A percentile compares a stretch with the other conserved stretches of the same genome.
Conservation (phyloP, 2,329 filamentous ascomycete species). For the Phyllosticta citribraziliensis region DNA sequence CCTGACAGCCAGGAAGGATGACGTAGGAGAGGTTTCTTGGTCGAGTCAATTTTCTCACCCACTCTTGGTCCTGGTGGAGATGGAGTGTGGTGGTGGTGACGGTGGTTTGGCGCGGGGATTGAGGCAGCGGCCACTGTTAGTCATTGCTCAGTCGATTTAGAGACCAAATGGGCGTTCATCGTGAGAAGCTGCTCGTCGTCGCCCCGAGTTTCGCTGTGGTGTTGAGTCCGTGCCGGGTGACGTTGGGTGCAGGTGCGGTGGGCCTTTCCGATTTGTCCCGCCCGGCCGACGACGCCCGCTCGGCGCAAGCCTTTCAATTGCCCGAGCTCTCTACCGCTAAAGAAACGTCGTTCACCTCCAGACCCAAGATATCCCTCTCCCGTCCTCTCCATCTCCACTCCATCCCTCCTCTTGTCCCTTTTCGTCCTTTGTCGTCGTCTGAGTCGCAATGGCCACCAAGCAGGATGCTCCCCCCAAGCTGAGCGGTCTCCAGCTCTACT, state of each 20-base stretch:
- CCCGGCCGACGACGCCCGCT: background rate
- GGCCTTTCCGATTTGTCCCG: background rate
- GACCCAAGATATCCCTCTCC: background rate
- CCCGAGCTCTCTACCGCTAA: background rate
- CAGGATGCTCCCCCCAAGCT: background rate
- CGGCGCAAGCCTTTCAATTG: constrained; percentile 5
- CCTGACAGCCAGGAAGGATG: background rate
- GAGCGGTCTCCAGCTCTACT: constrained; percentile 60
- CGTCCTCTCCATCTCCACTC: constrained; percentile 8
- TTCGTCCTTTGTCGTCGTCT: background rate
- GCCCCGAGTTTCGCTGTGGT: background rate
- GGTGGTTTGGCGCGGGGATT: background rate
- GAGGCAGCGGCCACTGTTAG: background rate
- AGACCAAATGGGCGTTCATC: too few relatives aligned
- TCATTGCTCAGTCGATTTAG: too few relatives aligned
- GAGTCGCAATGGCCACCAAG: background rate
- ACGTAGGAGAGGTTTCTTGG: background rate
- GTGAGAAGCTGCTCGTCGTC: too few relatives aligned
- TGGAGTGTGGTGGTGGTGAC: too few relatives aligned
- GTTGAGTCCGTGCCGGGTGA: background rate
- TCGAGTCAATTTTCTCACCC: background rate
- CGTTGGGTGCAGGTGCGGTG: too few relatives aligned
- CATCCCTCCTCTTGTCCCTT: background rate
- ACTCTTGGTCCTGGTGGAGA: background rate
- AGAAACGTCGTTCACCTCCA: constrained; percentile 3